Evolutionary conservation across 2,329 filamentous ascomycete species (phyloP).

Genomic region (Ophiostoma angusticollis): DNA sequence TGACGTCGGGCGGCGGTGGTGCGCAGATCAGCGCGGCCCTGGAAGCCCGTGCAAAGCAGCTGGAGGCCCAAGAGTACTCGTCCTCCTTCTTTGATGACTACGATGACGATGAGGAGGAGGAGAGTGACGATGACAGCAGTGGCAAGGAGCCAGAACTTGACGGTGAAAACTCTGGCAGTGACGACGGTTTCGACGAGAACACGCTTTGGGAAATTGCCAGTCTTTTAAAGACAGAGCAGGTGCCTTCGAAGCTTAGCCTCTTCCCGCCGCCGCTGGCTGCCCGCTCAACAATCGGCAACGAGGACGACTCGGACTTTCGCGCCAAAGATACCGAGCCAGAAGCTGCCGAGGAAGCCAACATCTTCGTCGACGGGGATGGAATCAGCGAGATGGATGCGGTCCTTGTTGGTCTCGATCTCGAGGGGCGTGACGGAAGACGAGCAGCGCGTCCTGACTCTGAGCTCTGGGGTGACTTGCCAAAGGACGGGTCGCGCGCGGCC

Average conservation of each 20-base stretch:
- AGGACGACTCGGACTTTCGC: conserved; percentile 16
- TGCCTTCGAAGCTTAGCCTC: conserved; percentile 40
- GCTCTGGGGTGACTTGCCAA: conserved; percentile 6
- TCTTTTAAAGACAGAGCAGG: conserved; percentile 37
- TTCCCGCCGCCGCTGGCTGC: conserved; percentile 23
- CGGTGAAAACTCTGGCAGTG: conserved; percentile 25
- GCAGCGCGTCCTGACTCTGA: not conserved
- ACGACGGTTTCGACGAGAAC: conserved; percentile 46
- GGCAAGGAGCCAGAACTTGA: conserved; percentile 22
- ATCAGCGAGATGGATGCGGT: conserved; percentile 20
- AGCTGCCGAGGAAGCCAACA: too few species aligned
- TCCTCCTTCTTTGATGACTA: conserved; percentile 49
- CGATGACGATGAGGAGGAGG: conserved; percentile 45
- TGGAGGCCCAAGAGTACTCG: conserved; percentile 29
- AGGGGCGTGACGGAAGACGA: not conserved
- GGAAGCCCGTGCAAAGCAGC: conserved; percentile 23
- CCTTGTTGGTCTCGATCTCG: conserved; percentile 21
- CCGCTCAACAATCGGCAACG: conserved; percentile 19
- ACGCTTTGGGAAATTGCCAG: conserved; percentile 53
- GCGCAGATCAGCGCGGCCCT: conserved; percentile 21
- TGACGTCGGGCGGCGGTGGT: conserved; percentile 33
- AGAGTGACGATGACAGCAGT: conserved; percentile 26
- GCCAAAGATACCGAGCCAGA: not conserved
- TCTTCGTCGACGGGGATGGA: conserved; percentile 16
- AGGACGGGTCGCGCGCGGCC: too few species aligned